These are phyloP conservation scores for Metschnikowia hibisci DNA, from an alignment of 805 yeast species.

Conservation along the genomic window DNA sequence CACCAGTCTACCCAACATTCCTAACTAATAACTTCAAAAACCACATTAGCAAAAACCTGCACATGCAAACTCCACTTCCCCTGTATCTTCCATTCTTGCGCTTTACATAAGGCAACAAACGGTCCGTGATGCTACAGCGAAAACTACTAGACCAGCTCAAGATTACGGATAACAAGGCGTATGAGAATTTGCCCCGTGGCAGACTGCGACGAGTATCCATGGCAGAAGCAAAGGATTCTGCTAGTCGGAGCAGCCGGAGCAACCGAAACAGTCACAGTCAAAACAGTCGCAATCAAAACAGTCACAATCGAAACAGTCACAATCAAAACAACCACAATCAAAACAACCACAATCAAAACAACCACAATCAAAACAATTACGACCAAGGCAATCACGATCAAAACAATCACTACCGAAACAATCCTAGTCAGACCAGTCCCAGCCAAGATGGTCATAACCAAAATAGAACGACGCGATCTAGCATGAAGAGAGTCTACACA, in stretches of 20 bases:
- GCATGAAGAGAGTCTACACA: neutral
- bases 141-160: conserved; percentile 16
- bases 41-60: neutral
- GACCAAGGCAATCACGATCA: neutral
- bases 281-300: neutral
- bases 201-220: conserved; percentile 12
- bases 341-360: too few species aligned
- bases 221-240: neutral
- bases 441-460: neutral
- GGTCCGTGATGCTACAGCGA: conserved; percentile 9
- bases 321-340: neutral
- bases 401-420: too few species aligned
- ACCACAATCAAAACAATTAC: neutral
- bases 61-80: neutral
- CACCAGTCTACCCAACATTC: neutral
- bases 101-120: neutral
- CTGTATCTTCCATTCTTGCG: neutral
- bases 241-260: neutral
- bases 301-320: neutral
- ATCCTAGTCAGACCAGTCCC: too few species aligned
- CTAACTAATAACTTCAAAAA: too few species aligned
- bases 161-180: conserved; percentile 18
- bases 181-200: conserved; percentile 15
- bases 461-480: neutral
- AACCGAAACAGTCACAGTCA: neutral